Evolutionary conservation across 768 basidiomycete genomes (phyloP).

Genomic region (Agrocybe pediades): DNA sequence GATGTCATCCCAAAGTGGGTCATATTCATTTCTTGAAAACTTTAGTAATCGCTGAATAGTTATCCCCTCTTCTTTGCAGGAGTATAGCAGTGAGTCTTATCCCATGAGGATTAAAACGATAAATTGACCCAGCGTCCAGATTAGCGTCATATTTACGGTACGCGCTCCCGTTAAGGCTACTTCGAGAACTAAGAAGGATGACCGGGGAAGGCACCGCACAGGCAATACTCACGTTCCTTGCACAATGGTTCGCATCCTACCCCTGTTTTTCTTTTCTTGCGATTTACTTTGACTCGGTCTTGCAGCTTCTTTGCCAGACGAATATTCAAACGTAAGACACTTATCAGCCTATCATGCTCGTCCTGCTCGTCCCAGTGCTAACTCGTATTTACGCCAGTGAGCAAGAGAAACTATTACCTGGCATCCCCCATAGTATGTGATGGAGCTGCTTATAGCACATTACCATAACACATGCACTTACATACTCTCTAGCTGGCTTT

Average conservation of each 20-base stretch:
- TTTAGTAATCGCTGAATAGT: not conserved
- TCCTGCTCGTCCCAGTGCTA: not conserved
- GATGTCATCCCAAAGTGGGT: constrained; percentile 32
- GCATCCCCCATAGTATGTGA: constrained; percentile 3
- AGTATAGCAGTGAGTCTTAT: constrained; percentile 10
- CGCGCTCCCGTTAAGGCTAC: not conserved
- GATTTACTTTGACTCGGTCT: no score
- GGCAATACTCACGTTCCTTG: constrained; percentile 26
- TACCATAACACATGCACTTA: not conserved
- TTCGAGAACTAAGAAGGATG: not conserved
- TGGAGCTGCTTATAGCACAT: not conserved
- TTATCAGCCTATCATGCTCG: no score
- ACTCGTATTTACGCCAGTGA: constrained; percentile 3
- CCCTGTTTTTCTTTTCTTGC: not conserved
- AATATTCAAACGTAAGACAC: constrained; percentile 34
- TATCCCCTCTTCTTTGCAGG: not conserved
- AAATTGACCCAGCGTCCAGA: not conserved
- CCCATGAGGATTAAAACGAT: not conserved
- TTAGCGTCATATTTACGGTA: constrained; percentile 26
- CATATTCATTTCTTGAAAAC: not conserved
- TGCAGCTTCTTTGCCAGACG: constrained; percentile 36
- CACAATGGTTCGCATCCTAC: constrained; percentile 17
- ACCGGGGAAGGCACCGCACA: constrained; percentile 13
- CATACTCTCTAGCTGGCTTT: constrained; percentile 17
- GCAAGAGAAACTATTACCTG: constrained; percentile 2